Base-by-base conservation (phyloP, 495 filamentous ascomycete species). In the Parmelia sp. region DNA sequence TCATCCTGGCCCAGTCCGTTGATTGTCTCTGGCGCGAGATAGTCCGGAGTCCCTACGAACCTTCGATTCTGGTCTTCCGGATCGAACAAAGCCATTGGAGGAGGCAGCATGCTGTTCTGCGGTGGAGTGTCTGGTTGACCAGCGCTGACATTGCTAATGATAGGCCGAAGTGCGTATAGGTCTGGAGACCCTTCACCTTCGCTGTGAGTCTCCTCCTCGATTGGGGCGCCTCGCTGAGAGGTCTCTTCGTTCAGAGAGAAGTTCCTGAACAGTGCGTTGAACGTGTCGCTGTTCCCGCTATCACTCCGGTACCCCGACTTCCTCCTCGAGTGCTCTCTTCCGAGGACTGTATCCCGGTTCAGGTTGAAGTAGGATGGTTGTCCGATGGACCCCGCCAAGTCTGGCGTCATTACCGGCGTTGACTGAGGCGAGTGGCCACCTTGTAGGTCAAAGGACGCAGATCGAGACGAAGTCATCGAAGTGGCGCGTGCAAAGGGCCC, bases 21-120 rank as follows among this genome's bases (percentile, higher is more conserved):
- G 73, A 98, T 96, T 0, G 94, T 98, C 73, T 98, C 94, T 3
- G 94, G 94, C 3, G 94, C 93, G 23, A 98, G 83, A 74, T 98
- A 98, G 76, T 98, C 94, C 2, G 94, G 94, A 2, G 94, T 98
- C 45, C 94, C 94, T 23, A 98, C 94, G 72, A 98, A 98, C 44
- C 90, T 86, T 58, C 95, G 87, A 71, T 90, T 93, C 65, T 86
- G 92, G 69, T 98, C 94, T 70, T 95, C 89, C 0, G 94, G 94
- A 71, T 97, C 93, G 71, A 96, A 97, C 15, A 98, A 82, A 25
- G 94, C 91, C 91, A 96, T 94, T 40, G 91, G 87, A 47, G 93
- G 94, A 25, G 94, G 94, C 68, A 91, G 85, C 91, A 97, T 96
- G 57, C 78, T 81, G 27, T 88, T 81, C 64, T 86, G 86, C 15